These are phyloP conservation scores for Neltuma alba DNA, from an alignment of 306 rosid species.

Conservation along the genomic window DNA sequence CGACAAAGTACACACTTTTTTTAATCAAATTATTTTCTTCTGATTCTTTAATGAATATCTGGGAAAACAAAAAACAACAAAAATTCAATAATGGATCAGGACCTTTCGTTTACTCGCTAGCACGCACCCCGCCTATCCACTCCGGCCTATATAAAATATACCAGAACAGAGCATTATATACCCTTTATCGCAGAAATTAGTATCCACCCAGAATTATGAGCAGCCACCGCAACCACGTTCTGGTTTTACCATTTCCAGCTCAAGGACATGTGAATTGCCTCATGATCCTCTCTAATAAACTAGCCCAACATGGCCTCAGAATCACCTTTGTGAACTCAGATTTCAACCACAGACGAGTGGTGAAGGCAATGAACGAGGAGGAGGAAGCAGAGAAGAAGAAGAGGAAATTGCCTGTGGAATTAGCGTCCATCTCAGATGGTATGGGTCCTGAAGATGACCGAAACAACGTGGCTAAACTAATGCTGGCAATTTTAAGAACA, in stretches of 20 bases:
- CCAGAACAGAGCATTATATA: neutral
- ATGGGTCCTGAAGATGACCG: conserved; percentile 44
- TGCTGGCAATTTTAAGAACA: conserved; percentile 12
- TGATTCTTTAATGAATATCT: too few relatives aligned
- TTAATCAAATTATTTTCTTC: too few relatives aligned
- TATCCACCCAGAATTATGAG: conserved; percentile 25
- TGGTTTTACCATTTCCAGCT: conserved; percentile 45
- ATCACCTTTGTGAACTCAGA: conserved; percentile 48
- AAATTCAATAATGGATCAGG: too few relatives aligned
- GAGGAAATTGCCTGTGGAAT: neutral
- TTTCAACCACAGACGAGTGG: conserved; percentile 30
- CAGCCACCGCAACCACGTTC: conserved; percentile 41
- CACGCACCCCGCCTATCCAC: too few relatives aligned
- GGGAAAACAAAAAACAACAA: too few relatives aligned
- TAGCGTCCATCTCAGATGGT: conserved; percentile 22
- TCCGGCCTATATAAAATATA: too few relatives aligned
- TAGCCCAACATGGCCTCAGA: conserved; percentile 41
- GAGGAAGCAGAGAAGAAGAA: neutral
- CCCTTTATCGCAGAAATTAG: neutral
- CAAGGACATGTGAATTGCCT: conserved; percentile 56
- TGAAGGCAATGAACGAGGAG: conserved; percentile 9
- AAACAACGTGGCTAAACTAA: conserved; percentile 6
- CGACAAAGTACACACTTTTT: too few relatives aligned
- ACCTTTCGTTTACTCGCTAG: too few relatives aligned
- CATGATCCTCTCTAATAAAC: conserved; percentile 37